Percentiles rank a stretch among this genome's conserved stretches.
phyloP scores from a whole-genome alignment of 352 stramenopile genomes.

The Phytophthora aleatoria region DNA sequence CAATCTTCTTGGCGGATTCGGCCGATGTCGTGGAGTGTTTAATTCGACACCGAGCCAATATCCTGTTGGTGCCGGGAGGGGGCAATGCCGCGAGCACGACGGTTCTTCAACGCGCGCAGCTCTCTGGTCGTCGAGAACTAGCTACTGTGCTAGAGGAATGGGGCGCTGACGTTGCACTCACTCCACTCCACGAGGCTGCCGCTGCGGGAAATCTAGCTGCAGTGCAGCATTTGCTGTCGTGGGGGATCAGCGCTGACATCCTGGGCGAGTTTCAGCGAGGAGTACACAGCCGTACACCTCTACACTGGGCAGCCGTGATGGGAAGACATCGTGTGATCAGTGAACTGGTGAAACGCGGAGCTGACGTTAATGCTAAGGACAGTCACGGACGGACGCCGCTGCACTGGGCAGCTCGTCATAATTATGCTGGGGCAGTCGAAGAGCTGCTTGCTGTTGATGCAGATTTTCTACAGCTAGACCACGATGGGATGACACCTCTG shows the following conservation, averaged over 20 bases:
- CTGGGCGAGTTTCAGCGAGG: constrained; percentile 75
- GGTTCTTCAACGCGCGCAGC: constrained; percentile 69
- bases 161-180: constrained; percentile 79
- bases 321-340: constrained; percentile 55
- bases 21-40: constrained; percentile 71
- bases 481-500: constrained; percentile 69
- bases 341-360: constrained; percentile 49
- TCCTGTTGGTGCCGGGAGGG: constrained; percentile 65
- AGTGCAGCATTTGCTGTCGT: constrained; percentile 60
- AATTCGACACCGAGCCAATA: constrained; percentile 70
- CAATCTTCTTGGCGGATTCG: constrained; percentile 76
- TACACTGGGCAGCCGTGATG: constrained; percentile 83
- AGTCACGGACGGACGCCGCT: constrained; percentile 61
- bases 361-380: constrained; percentile 70
- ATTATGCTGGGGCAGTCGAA: constrained; percentile 58
- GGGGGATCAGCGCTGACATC: constrained; percentile 60
- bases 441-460: constrained; percentile 58
- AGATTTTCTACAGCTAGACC: constrained; percentile 57
- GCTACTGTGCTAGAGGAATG: constrained; percentile 68
- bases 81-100: constrained; percentile 71
- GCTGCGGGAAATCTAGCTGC: constrained; percentile 58
- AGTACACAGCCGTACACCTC: constrained; percentile 57
- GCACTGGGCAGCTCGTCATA: constrained; percentile 81
- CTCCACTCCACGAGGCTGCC: constrained; percentile 70
- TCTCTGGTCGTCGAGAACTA: constrained; percentile 63